Percentiles rank a stretch among this genome's conserved stretches.
These are phyloP conservation scores for Byssoonygena ceratinophila DNA, from an alignment of 2,329 filamentous ascomycete species.

Conservation along the genomic window DNA sequence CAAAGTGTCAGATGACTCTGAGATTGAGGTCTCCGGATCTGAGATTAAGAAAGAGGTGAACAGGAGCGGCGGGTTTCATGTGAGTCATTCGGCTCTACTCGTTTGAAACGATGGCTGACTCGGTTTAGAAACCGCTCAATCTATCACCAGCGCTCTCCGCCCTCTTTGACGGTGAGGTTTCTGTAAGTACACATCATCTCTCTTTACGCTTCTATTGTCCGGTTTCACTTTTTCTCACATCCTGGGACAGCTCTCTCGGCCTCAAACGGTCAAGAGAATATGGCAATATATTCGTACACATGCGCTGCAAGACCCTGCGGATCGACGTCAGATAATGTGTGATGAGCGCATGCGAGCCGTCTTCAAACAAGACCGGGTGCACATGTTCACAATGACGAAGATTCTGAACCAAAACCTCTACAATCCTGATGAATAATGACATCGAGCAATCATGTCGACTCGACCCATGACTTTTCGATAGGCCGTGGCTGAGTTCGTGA, in stretches of 20 bases:
- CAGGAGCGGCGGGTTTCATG: conserved; percentile 82
- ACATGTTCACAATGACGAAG: conserved; percentile 99
- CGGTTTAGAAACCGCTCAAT: conserved; percentile 36
- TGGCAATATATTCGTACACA: conserved; percentile 91
- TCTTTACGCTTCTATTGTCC: conserved; percentile 12
- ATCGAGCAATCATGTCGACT: neutral
- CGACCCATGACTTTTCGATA: neutral
- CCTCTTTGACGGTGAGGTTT: conserved; percentile 36
- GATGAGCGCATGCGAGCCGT: conserved; percentile 85
- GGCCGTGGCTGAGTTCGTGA: too few relatives aligned
- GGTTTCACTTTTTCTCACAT: conserved; percentile 11
- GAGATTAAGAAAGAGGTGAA: conserved; percentile 52
- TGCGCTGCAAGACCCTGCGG: conserved; percentile 76
- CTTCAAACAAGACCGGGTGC: conserved; percentile 80
- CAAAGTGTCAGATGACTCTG: conserved; percentile 68
- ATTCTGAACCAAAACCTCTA: conserved; percentile 83
- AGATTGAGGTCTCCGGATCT: conserved; percentile 54
- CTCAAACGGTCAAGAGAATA: conserved; percentile 90
- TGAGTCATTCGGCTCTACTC: conserved; percentile 32
- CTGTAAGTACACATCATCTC: conserved; percentile 26
- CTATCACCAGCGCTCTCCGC: conserved; percentile 38
- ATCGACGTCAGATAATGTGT: conserved; percentile 87
- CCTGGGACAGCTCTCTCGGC: conserved; percentile 62
- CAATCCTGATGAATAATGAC: conserved; percentile 41
- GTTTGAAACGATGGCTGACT: neutral